Percentiles rank a stretch among this genome's conserved stretches.
Evolutionary conservation across 1,284 basidiomycete genomes (phyloP).

Genomic region (Porodaedalea pini): DNA sequence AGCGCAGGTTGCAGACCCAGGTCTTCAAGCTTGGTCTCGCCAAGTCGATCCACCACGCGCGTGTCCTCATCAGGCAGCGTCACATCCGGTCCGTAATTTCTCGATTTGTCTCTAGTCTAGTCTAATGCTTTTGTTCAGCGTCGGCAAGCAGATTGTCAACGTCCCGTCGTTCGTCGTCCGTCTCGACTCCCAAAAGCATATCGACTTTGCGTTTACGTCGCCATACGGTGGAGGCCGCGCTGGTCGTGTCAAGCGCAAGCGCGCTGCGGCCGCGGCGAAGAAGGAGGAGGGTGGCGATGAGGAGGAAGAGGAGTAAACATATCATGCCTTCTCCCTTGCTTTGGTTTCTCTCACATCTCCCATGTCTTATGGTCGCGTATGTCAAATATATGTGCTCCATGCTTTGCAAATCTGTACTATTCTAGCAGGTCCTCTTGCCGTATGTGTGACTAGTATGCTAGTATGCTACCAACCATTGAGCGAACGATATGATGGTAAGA

Average conservation of each 20-base stretch:
- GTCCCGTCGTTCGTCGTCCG: slow-evolving; percentile 99
- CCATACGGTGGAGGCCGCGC: slow-evolving; percentile 97
- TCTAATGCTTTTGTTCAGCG: slow-evolving; percentile 43
- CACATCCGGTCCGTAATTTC: slow-evolving; percentile 77
- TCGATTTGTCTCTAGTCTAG: background rate
- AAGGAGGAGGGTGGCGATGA: slow-evolving; percentile 88
- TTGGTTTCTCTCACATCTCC: slow-evolving; percentile 2
- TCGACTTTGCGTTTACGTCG: slow-evolving; percentile 97
- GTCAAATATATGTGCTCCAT: background rate
- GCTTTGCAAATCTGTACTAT: background rate
- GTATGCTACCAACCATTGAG: too few relatives aligned
- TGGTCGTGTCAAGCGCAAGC: slow-evolving; percentile 99
- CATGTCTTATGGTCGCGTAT: slow-evolving; percentile 11
- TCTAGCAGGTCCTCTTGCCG: background rate
- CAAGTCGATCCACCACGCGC: slow-evolving; percentile 98
- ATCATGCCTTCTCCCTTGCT: background rate
- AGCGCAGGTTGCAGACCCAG: slow-evolving; percentile 97
- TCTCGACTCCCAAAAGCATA: slow-evolving; percentile 96
- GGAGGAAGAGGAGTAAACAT: slow-evolving; percentile 80
- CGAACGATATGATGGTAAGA: too few relatives aligned
- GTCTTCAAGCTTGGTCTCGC: slow-evolving; percentile 99
- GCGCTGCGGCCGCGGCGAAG: slow-evolving; percentile 88
- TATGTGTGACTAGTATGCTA: background rate
- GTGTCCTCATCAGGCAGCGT: slow-evolving; percentile 95
- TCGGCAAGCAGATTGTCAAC: slow-evolving; percentile 99